Evolutionary conservation across 106 monocot genomes (phyloP).

Genomic region (Dendrobium nobile): DNA sequence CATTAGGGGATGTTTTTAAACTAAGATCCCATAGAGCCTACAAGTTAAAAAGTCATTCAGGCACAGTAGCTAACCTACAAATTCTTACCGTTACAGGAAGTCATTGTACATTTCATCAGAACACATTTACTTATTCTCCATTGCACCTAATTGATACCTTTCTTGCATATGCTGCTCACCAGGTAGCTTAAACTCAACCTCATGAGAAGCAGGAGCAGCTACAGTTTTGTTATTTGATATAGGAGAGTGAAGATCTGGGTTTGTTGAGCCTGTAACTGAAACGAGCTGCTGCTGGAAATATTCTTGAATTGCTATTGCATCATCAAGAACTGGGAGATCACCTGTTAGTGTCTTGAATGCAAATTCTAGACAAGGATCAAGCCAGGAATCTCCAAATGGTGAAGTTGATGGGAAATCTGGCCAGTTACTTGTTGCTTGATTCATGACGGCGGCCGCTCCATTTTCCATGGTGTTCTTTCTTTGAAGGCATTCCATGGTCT

Average conservation of each 20-base stretch:
- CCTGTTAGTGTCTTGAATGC: constrained; percentile 74
- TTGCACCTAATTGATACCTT: not conserved
- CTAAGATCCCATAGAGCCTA: no score
- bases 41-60: no score
- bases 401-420: constrained; percentile 1
- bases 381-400: constrained; percentile 50
- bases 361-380: constrained; percentile 65
- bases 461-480: not conserved
- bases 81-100: no score
- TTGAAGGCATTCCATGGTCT: not conserved
- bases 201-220: not conserved
- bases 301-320: constrained; percentile 11
- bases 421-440: constrained; percentile 5
- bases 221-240: not conserved
- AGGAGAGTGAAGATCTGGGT: not conserved
- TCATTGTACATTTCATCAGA: no score
- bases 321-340: constrained; percentile 38
- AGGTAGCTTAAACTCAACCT: not conserved
- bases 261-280: not conserved
- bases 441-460: not conserved
- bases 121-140: not conserved
- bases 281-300: constrained; percentile 21
- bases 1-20: no score
- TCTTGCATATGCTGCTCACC: not conserved
- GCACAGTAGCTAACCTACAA: no score